Evolutionary conservation across 139 green algal genomes (phyloP).

Genomic region (Coelastrella sp.): DNA sequence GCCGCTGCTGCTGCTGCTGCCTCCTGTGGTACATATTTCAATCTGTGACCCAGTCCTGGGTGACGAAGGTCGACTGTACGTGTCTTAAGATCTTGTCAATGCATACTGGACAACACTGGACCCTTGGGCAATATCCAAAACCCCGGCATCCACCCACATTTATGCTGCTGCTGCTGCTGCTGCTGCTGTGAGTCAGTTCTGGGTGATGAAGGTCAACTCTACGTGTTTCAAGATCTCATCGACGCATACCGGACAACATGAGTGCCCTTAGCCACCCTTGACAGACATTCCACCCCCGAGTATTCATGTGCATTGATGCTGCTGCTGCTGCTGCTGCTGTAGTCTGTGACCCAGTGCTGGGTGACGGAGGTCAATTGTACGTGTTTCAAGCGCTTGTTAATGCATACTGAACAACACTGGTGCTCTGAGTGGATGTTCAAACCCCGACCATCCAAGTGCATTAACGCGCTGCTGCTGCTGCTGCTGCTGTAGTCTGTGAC

Average conservation of each 20-base stretch:
- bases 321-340: background rate
- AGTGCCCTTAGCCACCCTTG: constrained; percentile 79
- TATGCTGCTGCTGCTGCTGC: no score
- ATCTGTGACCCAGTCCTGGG: constrained; percentile 97
- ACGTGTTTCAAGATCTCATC: constrained; percentile 83
- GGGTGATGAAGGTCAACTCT: constrained; percentile 92
- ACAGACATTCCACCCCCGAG: no score
- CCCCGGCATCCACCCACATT: no score
- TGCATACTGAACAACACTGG: no score
- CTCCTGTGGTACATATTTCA: no score
- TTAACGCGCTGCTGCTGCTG: no score
- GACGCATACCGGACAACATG: constrained; percentile 76
- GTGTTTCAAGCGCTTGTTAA: constrained; percentile 78
- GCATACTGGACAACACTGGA: no score
- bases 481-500: constrained; percentile 85
- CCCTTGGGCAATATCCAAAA: no score
- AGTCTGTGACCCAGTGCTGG: constrained; percentile 97
- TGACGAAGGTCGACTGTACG: constrained; percentile 91
- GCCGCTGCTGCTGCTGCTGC: background rate
- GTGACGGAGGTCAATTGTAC: constrained; percentile 93
- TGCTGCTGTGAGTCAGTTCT: constrained; percentile 92
- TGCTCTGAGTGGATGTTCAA: no score
- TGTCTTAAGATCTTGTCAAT: constrained; percentile 76
- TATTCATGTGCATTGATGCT: no score
- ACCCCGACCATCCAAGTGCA: no score